These are phyloP conservation scores for Paxillus ammoniavirescens DNA, from an alignment of 768 basidiomycete genomes.

Conservation along the genomic window DNA sequence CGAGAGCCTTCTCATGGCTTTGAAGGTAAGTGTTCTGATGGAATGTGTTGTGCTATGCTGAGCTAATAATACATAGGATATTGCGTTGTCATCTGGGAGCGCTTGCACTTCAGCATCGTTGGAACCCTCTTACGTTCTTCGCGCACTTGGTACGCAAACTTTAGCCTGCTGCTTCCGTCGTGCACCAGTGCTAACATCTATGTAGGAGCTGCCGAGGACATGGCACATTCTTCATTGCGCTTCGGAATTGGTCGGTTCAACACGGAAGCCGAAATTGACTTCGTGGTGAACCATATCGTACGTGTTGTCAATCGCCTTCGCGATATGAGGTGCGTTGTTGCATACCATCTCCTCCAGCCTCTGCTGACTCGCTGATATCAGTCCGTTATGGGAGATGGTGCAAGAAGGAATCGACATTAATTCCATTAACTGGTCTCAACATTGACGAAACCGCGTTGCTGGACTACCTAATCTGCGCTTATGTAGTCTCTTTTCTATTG, in stretches of 20 bases:
- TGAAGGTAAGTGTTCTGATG: conserved; percentile 62
- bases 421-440: conserved; percentile 89
- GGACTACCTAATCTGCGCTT: background rate
- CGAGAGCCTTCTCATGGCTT: conserved; percentile 94
- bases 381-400: conserved; percentile 99
- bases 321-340: conserved; percentile 77
- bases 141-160: conserved; percentile 72
- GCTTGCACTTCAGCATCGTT: conserved; percentile 98
- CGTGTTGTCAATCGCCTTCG: conserved; percentile 83
- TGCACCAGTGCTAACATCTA: background rate
- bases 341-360: conserved; percentile 2
- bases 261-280: conserved; percentile 95
- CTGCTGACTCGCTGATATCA: conserved; percentile 26
- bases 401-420: conserved; percentile 98
- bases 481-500: conserved; percentile 7
- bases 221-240: conserved; percentile 97
- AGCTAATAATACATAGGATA: conserved; percentile 55
- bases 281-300: conserved; percentile 85
- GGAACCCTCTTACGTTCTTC: conserved; percentile 96
- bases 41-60: background rate
- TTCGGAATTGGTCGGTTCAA: conserved; percentile 99
- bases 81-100: conserved; percentile 96
- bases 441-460: conserved; percentile 28
- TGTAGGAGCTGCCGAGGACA: conserved; percentile 91
- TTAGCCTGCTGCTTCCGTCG: background rate